A percentile compares a stretch with the other conserved stretches of the same genome.
Evolutionary conservation across 2,329 filamentous ascomycete genomes (phyloP).

Genomic region (Aspergillus aculeatus): DNA sequence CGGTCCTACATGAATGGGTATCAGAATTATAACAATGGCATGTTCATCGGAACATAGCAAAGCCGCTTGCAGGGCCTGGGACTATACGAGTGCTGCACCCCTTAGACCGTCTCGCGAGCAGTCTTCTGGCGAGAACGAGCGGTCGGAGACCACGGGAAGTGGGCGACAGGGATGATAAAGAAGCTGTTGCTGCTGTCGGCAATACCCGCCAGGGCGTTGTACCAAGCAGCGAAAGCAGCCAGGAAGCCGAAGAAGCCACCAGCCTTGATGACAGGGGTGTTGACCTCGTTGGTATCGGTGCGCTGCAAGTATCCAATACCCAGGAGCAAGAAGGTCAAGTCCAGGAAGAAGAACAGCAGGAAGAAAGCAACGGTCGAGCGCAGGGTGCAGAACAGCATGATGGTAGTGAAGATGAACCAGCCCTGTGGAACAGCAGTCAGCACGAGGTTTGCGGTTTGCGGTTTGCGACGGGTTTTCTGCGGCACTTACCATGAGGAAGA

Average conservation of each 20-base stretch:
- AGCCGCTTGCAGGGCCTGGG: neutral
- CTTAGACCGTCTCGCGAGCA: conserved; percentile 44
- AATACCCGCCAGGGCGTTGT: conserved; percentile 79
- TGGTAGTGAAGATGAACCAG: conserved; percentile 83
- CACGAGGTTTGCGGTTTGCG: neutral
- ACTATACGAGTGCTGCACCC: neutral
- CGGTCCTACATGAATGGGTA: conserved; percentile 32
- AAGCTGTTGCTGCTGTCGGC: conserved; percentile 72
- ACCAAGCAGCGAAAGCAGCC: conserved; percentile 81
- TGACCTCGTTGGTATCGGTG: conserved; percentile 40
- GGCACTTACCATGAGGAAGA: conserved; percentile 64
- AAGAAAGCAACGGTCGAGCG: conserved; percentile 77
- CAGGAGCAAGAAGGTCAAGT: conserved; percentile 72
- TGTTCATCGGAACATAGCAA: neutral
- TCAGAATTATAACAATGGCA: conserved; percentile 32
- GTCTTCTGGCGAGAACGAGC: conserved; percentile 62
- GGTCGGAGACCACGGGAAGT: conserved; percentile 92
- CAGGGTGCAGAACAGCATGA: conserved; percentile 72
- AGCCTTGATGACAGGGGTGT: conserved; percentile 60
- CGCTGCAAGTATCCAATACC: conserved; percentile 63
- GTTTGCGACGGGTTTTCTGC: neutral
- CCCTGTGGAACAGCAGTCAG: conserved; percentile 41
- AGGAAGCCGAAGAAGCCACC: conserved; percentile 79
- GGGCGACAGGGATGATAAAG: conserved; percentile 87
- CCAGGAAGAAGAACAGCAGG: conserved; percentile 72